Evolutionary conservation across 179 eudicot species (phyloP).

Genomic region (Heliamphora pulchella): DNA sequence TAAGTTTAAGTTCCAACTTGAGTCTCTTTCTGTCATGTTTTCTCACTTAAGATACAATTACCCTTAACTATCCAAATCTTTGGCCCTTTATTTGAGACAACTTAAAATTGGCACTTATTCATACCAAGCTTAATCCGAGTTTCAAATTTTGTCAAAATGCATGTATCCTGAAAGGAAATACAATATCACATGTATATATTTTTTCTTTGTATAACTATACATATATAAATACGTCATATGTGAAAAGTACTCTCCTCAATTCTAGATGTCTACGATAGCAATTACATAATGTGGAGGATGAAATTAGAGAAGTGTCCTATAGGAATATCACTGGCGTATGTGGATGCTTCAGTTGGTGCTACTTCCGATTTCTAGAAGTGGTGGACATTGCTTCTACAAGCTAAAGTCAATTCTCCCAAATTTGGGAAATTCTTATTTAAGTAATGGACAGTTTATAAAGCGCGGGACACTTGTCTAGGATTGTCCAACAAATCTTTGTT

Average conservation of each 20-base stretch:
- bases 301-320: neutral
- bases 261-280: neutral
- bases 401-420: neutral
- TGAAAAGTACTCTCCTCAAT: neutral
- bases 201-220: neutral
- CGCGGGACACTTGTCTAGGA: neutral
- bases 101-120: neutral
- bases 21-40: neutral
- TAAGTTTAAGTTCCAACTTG: no score
- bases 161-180: neutral
- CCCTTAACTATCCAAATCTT: neutral
- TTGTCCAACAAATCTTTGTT: neutral
- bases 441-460: neutral
- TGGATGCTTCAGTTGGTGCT: neutral
- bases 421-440: neutral
- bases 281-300: neutral
- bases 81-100: neutral
- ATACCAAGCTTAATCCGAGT: neutral
- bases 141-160: neutral
- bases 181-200: neutral
- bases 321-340: neutral
- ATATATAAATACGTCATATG: neutral
- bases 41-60: neutral
- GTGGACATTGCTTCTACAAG: neutral
- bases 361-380: neutral